A percentile compares a stretch with the other conserved stretches of the same genome.
Conservation (phyloP, 257 asterid species). For the Mentha longifolia region DNA sequence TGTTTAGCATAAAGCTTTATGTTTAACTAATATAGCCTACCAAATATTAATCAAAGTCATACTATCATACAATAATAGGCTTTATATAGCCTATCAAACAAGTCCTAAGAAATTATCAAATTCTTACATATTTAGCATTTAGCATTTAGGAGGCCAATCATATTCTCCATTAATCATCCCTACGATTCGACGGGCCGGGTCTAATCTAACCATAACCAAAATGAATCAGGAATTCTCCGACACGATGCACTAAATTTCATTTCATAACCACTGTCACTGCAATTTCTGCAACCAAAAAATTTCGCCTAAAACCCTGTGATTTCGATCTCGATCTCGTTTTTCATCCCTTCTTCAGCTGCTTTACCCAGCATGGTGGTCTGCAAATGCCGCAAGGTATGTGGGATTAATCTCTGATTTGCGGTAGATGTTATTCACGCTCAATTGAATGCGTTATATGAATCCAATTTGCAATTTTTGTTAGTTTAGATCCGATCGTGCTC, state of each 20-base stretch:
- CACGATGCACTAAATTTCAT: constrained; percentile 26
- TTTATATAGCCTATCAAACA: no score
- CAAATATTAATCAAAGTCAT: no score
- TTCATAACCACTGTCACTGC: constrained; percentile 13
- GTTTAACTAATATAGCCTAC: no score
- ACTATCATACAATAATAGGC: no score
- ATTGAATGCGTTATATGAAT: neutral
- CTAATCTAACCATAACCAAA: neutral
- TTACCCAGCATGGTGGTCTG: constrained; percentile 78
- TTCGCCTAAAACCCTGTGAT: constrained; percentile 30
- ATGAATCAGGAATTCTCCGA: constrained; percentile 19
- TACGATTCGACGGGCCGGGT: constrained; percentile 15
- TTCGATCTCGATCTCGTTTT: constrained; percentile 27
- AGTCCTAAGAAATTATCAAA: no score
- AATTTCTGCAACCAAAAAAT: neutral
- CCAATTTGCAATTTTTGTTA: constrained; percentile 9
- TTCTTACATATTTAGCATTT: no score
- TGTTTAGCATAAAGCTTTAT: no score
- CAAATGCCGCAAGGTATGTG: constrained; percentile 87
- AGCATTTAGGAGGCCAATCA: no score
- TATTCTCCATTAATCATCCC: no score
- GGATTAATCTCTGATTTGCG: no score
- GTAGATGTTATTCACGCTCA: neutral
- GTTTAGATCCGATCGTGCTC: constrained; percentile 50
- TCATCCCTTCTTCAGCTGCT: neutral